Conservation (phyloP, 306 rosid species). For the Adenanthera pavonina region DNA sequence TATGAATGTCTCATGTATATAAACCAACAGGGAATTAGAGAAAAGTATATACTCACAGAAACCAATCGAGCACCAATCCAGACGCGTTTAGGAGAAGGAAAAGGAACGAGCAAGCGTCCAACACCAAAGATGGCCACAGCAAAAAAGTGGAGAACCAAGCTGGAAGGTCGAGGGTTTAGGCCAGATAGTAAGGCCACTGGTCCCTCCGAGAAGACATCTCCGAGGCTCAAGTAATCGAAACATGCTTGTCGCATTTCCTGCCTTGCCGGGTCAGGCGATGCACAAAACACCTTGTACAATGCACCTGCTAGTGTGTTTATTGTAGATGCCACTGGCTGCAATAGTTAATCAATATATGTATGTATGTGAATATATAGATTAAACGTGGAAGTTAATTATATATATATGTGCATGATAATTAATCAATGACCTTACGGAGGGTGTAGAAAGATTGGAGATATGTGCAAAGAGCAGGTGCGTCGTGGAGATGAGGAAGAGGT, state of each 20-base stretch:
- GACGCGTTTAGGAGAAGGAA: conserved; percentile 60
- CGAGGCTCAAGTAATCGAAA: conserved; percentile 70
- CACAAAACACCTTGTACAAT: conserved; percentile 71
- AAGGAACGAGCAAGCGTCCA: conserved; percentile 56
- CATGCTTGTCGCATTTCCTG: conserved; percentile 66
- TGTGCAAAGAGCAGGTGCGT: conserved; percentile 55
- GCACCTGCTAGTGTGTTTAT: conserved; percentile 80
- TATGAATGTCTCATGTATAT: not conserved
- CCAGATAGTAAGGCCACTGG: conserved; percentile 62
- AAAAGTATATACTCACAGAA: conserved; percentile 45
- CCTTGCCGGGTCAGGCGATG: conserved; percentile 68
- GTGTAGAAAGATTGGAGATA: conserved; percentile 69
- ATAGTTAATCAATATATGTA: not conserved
- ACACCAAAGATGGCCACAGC: conserved; percentile 59
- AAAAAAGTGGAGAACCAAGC: conserved; percentile 62
- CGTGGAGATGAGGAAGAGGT: conserved; percentile 54
- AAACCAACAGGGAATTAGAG: not conserved
- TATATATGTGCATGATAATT: no score
- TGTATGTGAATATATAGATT: no score
- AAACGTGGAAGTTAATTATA: no score
- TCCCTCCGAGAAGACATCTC: conserved; percentile 58
- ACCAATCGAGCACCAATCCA: conserved; percentile 66
- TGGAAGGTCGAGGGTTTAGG: conserved; percentile 59
- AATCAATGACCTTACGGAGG: conserved; percentile 51
- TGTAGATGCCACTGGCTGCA: conserved; percentile 76